These are phyloP conservation scores for Myxozyma melibiosi DNA, from an alignment of 805 yeast species.

Conservation along the genomic window DNA sequence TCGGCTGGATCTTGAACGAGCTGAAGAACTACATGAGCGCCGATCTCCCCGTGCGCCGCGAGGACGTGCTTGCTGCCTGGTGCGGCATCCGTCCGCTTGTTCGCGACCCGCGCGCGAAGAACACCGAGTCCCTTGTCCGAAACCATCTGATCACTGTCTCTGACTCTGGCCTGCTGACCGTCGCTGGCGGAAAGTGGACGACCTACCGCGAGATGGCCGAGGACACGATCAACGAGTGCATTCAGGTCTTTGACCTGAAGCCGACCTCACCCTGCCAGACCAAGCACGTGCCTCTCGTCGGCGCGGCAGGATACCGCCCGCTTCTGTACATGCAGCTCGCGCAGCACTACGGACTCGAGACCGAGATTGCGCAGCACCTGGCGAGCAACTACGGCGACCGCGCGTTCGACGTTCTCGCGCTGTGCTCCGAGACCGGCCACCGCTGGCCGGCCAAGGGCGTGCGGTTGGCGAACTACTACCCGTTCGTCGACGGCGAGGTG, in stretches of 20 bases:
- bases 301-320: slow-evolving; percentile 78
- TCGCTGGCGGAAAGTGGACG: slow-evolving; percentile 98
- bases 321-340: slow-evolving; percentile 76
- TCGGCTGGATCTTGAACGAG: slow-evolving; percentile 82
- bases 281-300: slow-evolving; percentile 59
- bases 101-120: slow-evolving; percentile 61
- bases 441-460: slow-evolving; percentile 43
- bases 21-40: slow-evolving; percentile 76
- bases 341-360: slow-evolving; percentile 73
- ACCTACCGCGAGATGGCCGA: slow-evolving; percentile 98
- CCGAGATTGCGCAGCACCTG: slow-evolving; percentile 76
- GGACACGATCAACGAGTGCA: slow-evolving; percentile 79
- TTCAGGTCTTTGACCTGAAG: slow-evolving; percentile 50
- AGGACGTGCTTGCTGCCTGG: slow-evolving; percentile 94
- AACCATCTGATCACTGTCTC: slow-evolving; percentile 78
- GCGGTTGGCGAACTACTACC: slow-evolving; percentile 63
- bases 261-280: slow-evolving; percentile 48
- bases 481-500: slow-evolving; percentile 83
- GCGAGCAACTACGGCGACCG: slow-evolving; percentile 88
- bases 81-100: slow-evolving; percentile 95
- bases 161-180: slow-evolving; percentile 76
- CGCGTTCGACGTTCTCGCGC: slow-evolving; percentile 66
- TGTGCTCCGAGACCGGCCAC: slow-evolving; percentile 43
- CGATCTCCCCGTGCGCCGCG: slow-evolving; percentile 83
- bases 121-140: slow-evolving; percentile 89